Base-by-base conservation (phyloP, 768 basidiomycete species). In the Kwoniella sp. region DNA sequence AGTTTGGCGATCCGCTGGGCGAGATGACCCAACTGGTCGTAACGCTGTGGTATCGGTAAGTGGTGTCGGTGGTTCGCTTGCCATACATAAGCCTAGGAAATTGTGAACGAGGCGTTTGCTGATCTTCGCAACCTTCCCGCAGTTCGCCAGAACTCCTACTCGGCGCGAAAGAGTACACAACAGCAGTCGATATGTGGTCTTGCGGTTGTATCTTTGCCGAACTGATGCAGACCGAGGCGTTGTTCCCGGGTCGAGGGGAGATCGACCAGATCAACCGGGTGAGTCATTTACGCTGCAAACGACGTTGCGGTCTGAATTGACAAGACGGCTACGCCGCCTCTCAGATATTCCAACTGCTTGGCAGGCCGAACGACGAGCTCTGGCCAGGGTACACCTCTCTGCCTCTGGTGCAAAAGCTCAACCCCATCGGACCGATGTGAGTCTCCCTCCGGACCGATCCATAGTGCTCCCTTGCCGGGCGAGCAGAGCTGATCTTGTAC, bases 191-290 rank as follows among this genome's bases (percentile, higher is more conserved):
- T 73, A 83, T 98, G 82, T 99, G 95, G 95, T 93, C 89, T 42
- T 89, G 95, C 9, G 95, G 95, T 7, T 99, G 95, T 78, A 96
- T 99, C 61, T 96, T 98, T 67, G 92, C 88, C 12, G 95, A 99
- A 73, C 79, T 99, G 41, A 82, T 99, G 64, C 79, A 93, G 62
- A 91, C 91, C 59, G 90, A 95, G 73, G 90, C 95, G 2, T 78
- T 98, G n/a, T 90, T 98, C 72, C 93, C 92, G 76, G 91, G 92
- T n/a, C 86, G 92, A 67, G 84, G 84, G 32, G 95, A 99, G 71
- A 78, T 93, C 12, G 93, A 99, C 67, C 83, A 98, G 56, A 78
- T 98, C 41, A 82, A 83, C 43, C 87, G 89, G 84, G 78, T 78
- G 33, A 48, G 72, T 59, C 17, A 31, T 36, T 26, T 15, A 7